Conservation (phyloP, 257 asterid species). For the Fraxinus americana region DNA sequence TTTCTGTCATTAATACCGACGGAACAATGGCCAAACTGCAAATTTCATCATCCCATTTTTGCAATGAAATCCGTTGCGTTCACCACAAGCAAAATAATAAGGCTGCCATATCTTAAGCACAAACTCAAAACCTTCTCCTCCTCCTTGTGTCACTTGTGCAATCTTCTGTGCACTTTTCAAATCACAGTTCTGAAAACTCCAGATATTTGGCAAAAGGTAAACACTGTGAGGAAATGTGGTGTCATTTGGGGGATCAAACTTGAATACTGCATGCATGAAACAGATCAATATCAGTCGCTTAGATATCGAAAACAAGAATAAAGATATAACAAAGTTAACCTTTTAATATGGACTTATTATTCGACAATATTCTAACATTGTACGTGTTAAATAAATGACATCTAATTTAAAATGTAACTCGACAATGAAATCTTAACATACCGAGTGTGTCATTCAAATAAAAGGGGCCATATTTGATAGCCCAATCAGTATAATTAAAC, state of each 20-base stretch:
- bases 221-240: slow-evolving; percentile 70
- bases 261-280: slow-evolving; percentile 46
- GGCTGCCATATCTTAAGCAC: slow-evolving; percentile 62
- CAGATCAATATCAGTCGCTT: background rate
- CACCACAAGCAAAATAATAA: slow-evolving; percentile 70
- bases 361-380: too few species aligned
- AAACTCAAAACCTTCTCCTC: slow-evolving; percentile 62
- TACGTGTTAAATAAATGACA: too few species aligned
- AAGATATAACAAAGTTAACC: too few species aligned
- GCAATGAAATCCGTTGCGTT: slow-evolving; percentile 63
- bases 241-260: slow-evolving; percentile 65
- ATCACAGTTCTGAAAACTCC: slow-evolving; percentile 69
- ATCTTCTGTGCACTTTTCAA: slow-evolving; percentile 52
- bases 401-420: background rate
- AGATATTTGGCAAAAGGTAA: slow-evolving; percentile 50
- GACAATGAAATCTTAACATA: slow-evolving; percentile 14
- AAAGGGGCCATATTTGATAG: slow-evolving; percentile 55
- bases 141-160: slow-evolving; percentile 51
- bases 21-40: slow-evolving; percentile 59
- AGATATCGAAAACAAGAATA: background rate
- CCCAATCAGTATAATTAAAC: slow-evolving; percentile 71
- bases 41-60: slow-evolving; percentile 74
- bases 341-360: too few species aligned
- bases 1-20: slow-evolving; percentile 23
- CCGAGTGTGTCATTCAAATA: slow-evolving; percentile 64